Evolutionary conservation across 2,329 filamentous ascomycete genomes (phyloP).

Genomic region (Ampelomyces quisqualis): DNA sequence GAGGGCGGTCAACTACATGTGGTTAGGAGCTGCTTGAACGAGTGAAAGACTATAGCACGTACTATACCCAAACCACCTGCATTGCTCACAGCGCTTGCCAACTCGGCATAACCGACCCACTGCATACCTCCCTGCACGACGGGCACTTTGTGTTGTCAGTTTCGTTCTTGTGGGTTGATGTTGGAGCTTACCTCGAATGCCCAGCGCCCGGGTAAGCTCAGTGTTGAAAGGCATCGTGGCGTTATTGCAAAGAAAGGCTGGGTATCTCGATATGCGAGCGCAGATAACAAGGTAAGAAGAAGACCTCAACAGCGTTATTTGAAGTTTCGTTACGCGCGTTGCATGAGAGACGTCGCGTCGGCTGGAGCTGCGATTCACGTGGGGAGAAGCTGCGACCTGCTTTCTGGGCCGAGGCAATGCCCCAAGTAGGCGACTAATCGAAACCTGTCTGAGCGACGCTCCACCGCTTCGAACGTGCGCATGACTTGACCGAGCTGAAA

Average conservation of each 20-base stretch:
- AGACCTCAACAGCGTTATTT: conserved; percentile 6
- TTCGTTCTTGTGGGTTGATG: not conserved
- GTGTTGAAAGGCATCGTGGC: conserved; percentile 63
- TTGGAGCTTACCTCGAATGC: conserved; percentile 50
- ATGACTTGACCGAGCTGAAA: conserved; percentile 20
- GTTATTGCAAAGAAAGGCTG: conserved; percentile 1
- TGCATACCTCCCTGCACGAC: conserved; percentile 86
- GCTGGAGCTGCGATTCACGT: conserved; percentile 20
- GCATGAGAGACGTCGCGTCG: conserved; percentile 12
- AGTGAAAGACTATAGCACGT: conserved; percentile 7
- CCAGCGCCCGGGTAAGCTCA: conserved; percentile 61
- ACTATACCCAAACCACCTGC: conserved; percentile 75
- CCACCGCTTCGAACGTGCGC: not conserved
- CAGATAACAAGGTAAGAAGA: conserved; percentile 1
- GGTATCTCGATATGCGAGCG: conserved; percentile 1
- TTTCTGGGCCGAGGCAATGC: conserved; percentile 35
- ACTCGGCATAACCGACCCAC: conserved; percentile 79
- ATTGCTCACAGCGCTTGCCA: conserved; percentile 66
- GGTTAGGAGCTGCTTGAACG: conserved; percentile 12
- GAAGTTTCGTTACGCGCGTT: conserved; percentile 9
- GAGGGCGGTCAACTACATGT: conserved; percentile 67
- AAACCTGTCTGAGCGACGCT: conserved; percentile 9
- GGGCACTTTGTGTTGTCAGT: conserved; percentile 64
- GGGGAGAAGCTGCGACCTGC: too few species aligned
- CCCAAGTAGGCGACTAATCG: conserved; percentile 18